A percentile compares a stretch with the other conserved stretches of the same genome.
These are phyloP conservation scores for Penicillium sp. DNA, from an alignment of 2,329 filamentous ascomycete species.

Conservation along the genomic window DNA sequence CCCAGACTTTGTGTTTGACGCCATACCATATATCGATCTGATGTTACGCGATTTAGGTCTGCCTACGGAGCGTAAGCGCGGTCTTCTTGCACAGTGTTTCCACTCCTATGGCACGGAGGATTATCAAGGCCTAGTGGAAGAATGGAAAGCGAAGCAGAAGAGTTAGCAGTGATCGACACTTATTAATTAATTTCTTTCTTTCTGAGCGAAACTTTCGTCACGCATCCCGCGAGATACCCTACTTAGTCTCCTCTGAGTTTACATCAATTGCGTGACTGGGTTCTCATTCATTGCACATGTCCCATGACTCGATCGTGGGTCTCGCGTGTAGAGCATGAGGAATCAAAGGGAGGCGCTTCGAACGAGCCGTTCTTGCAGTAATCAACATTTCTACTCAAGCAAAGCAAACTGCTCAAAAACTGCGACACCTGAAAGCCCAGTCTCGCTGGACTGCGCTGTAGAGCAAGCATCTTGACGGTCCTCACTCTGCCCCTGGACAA, in stretches of 20 bases:
- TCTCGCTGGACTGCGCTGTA: background rate
- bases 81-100: slow-evolving; percentile 34
- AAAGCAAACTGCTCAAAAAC: slow-evolving; percentile 27
- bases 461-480: background rate
- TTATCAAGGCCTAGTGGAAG: slow-evolving; percentile 42
- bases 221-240: slow-evolving; percentile 17
- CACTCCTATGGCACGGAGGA: slow-evolving; percentile 41
- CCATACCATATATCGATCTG: slow-evolving; percentile 69
- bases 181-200: background rate
- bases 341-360: too few relatives aligned
- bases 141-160: slow-evolving; percentile 31
- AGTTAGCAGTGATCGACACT: background rate
- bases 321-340: background rate
- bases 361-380: background rate
- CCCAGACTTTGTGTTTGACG: slow-evolving; percentile 71
- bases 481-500: slow-evolving; percentile 1
- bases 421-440: slow-evolving; percentile 15
- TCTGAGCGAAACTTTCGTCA: slow-evolving; percentile 1
- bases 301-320: background rate
- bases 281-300: background rate
- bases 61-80: slow-evolving; percentile 40
- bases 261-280: background rate
- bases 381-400: slow-evolving; percentile 2
- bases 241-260: too few relatives aligned
- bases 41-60: slow-evolving; percentile 66